phyloP scores from a whole-genome alignment of 2,329 filamentous ascomycete genomes.

The Apiospora koreana region DNA sequence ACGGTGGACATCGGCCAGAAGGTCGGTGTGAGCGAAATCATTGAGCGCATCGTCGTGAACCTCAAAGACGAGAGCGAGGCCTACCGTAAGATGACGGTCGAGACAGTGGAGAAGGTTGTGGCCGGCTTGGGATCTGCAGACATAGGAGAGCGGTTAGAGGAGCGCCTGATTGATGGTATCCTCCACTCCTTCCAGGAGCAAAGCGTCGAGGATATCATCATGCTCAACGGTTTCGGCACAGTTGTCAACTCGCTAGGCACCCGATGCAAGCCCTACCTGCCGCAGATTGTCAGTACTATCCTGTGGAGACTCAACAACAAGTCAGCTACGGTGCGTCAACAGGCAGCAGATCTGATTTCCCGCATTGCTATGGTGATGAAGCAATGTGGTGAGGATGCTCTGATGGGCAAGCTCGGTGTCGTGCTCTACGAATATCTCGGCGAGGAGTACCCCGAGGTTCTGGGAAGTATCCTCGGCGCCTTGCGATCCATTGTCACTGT shows the following conservation, averaged over 20 bases:
- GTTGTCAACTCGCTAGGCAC: constrained; percentile 94
- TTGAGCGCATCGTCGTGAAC: constrained; percentile 90
- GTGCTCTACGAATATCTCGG: constrained; percentile 98
- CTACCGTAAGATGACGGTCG: constrained; percentile 98
- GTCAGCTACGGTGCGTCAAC: constrained; percentile 92
- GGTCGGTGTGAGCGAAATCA: constrained; percentile 93
- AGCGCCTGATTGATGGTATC: constrained; percentile 92
- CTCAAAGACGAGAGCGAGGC: constrained; percentile 97
- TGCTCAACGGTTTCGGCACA: constrained; percentile 96
- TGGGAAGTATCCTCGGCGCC: constrained; percentile 93
- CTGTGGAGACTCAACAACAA: constrained; percentile 98
- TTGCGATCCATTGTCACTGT: constrained; percentile 96
- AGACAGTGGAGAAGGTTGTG: constrained; percentile 96
- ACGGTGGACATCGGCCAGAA: constrained; percentile 97
- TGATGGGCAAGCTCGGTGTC: constrained; percentile 93
- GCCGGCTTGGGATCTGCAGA: constrained; percentile 91
- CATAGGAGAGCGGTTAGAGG: constrained; percentile 88
- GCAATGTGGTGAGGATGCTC: constrained; percentile 92
- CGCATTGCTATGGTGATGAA: constrained; percentile 99
- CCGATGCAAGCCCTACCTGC: constrained; percentile 93
- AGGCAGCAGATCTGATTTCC: constrained; percentile 94
- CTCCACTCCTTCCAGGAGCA: constrained; percentile 97
- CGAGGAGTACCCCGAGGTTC: constrained; percentile 96
- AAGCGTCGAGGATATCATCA: constrained; percentile 91
- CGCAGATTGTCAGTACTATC: constrained; percentile 95